Conservation (phyloP, 192 early-diverging fungal species). For the Coemansia sp. region DNA sequence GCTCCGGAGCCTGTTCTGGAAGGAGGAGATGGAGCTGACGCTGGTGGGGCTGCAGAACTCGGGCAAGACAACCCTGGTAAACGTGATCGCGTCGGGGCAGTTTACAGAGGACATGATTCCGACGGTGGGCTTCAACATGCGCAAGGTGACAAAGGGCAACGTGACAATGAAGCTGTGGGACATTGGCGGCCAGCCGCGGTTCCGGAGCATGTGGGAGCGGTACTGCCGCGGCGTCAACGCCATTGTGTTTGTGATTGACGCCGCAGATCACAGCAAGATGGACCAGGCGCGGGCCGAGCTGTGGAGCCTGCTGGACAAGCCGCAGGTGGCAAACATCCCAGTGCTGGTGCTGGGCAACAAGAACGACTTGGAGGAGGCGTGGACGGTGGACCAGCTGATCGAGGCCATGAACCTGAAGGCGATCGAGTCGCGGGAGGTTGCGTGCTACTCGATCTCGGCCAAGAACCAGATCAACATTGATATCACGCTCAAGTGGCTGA, state of each 20-base stretch:
- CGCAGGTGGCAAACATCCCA: slow-evolving; percentile 87
- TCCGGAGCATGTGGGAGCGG: slow-evolving; percentile 94
- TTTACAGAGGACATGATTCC: slow-evolving; percentile 90
- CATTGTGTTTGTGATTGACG: slow-evolving; percentile 98
- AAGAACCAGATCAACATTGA: slow-evolving; percentile 98
- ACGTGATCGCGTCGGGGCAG: slow-evolving; percentile 79
- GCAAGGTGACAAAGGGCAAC: slow-evolving; percentile 85
- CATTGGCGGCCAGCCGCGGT: slow-evolving; percentile 95
- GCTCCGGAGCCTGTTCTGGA: slow-evolving; percentile 77
- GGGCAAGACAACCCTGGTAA: slow-evolving; percentile 81
- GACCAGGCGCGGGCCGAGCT: slow-evolving; percentile 90
- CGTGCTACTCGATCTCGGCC: slow-evolving; percentile 97
- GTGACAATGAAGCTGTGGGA: slow-evolving; percentile 99
- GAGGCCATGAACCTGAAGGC: slow-evolving; percentile 85
- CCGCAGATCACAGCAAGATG: slow-evolving; percentile 90
- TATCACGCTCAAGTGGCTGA: slow-evolving; percentile 93
- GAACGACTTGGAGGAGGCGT: slow-evolving; percentile 88
- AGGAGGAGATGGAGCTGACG: slow-evolving; percentile 87
- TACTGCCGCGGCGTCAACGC: slow-evolving; percentile 92
- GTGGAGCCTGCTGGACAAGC: slow-evolving; percentile 85
- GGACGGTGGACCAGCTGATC: slow-evolving; percentile 83
- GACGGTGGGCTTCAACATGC: slow-evolving; percentile 99
- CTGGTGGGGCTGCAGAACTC: slow-evolving; percentile 82
- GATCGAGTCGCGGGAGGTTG: slow-evolving; percentile 89
- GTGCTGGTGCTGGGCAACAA: slow-evolving; percentile 98